Conservation (phyloP, 2,329 filamentous ascomycete species). For the Stromatinia cepivora region DNA sequence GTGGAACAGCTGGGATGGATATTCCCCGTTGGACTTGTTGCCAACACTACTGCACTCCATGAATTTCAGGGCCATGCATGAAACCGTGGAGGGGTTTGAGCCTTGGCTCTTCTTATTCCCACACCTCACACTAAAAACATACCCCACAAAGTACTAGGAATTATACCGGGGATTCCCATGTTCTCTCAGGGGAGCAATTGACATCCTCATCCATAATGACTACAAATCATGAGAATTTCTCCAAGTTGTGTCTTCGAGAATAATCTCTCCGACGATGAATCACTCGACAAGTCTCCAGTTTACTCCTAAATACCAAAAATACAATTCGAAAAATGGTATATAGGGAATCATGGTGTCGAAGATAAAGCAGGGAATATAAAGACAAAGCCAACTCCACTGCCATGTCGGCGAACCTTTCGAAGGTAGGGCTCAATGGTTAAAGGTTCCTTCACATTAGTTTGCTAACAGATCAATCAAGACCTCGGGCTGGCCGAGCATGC, state of each 20-base stretch:
- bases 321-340: background rate
- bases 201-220: background rate
- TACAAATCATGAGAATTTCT: background rate
- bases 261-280: background rate
- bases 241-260: background rate
- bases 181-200: too few relatives aligned
- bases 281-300: background rate
- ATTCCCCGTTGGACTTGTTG: too few relatives aligned
- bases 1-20: background rate
- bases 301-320: background rate
- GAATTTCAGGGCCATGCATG: background rate
- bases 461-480: conserved; percentile 12
- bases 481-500: conserved; percentile 23
- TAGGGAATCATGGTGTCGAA: background rate
- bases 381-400: background rate
- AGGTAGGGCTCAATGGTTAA: background rate
- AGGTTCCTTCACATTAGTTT: background rate
- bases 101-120: conserved; percentile 8
- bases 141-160: background rate
- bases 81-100: background rate
- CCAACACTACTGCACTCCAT: background rate
- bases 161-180: conserved; percentile 1
- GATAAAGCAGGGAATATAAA: background rate
- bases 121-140: conserved; percentile 7
- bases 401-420: conserved; percentile 16